Percentiles rank a stretch among this genome's conserved stretches.
phyloP scores from a whole-genome alignment of 75 land plant species.

The Pinus albicaulis region DNA sequence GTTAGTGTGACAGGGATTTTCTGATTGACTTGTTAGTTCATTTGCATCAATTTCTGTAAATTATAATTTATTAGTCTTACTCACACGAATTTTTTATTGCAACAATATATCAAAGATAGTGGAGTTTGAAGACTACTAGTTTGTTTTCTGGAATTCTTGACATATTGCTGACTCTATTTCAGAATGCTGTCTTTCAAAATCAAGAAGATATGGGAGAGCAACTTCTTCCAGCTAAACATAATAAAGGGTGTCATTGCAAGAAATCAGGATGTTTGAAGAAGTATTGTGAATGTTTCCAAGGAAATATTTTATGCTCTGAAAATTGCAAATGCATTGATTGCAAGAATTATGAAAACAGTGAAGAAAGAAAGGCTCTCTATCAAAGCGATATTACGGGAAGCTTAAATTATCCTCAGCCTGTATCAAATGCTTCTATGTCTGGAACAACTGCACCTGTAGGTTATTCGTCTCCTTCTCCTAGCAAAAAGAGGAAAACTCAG shows the following conservation, averaged over 20 bases:
- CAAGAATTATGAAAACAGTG: conserved; percentile 93
- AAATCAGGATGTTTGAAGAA: conserved; percentile 98
- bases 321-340: conserved; percentile 98
- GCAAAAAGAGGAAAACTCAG: conserved; percentile 70
- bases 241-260: conserved; percentile 99
- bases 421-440: conserved; percentile 64
- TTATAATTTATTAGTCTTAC: no score
- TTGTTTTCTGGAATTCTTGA: not conserved
- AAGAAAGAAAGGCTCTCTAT: conserved; percentile 78
- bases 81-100: not conserved
- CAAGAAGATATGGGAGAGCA: conserved; percentile 64
- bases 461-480: conserved; percentile 56
- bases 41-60: not conserved
- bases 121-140: not conserved
- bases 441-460: conserved; percentile 31
- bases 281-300: conserved; percentile 99
- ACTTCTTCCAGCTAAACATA: conserved; percentile 71
- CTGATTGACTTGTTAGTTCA: not conserved
- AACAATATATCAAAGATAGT: not conserved
- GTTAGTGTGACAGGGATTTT: not conserved
- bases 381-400: no score
- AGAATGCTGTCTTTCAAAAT: not conserved
- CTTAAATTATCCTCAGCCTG: conserved; percentile 56
- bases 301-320: conserved; percentile 94
- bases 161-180: not conserved